Conservation (phyloP, 2,329 filamentous ascomycete species). For the Aspergillus intermedius region DNA sequence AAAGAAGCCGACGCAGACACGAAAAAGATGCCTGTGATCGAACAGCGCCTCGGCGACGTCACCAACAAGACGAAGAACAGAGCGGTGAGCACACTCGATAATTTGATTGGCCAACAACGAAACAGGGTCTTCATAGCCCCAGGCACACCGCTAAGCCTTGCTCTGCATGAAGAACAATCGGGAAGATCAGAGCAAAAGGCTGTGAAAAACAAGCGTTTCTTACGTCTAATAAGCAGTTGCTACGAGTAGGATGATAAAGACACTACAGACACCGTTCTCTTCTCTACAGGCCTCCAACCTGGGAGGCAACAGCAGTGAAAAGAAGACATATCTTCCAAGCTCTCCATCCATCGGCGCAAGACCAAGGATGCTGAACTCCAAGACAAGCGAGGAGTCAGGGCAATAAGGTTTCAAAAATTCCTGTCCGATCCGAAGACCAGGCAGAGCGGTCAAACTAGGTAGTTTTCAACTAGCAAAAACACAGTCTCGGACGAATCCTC, state of each 20-base stretch:
- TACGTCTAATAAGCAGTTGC: neutral
- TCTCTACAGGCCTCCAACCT: slow-evolving; percentile 33
- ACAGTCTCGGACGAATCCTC: slow-evolving; percentile 81
- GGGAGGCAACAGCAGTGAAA: slow-evolving; percentile 33
- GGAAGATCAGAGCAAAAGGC: neutral
- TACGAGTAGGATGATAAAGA: too few species aligned
- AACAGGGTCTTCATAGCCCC: too few species aligned
- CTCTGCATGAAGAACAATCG: neutral
- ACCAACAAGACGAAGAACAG: slow-evolving; percentile 1
- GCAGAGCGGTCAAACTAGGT: slow-evolving; percentile 68
- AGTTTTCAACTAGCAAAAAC: slow-evolving; percentile 92
- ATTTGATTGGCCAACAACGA: too few species aligned
- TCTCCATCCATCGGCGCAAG: neutral
- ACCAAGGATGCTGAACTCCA: neutral
- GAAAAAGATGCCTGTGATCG: neutral
- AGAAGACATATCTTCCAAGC: slow-evolving; percentile 23
- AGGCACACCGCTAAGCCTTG: too few species aligned
- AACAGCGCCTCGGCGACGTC: slow-evolving; percentile 15
- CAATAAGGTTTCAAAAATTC: slow-evolving; percentile 65
- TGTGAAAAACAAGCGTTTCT: neutral
- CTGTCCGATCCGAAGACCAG: slow-evolving; percentile 63
- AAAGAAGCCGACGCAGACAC: neutral
- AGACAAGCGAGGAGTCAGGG: slow-evolving; percentile 16
- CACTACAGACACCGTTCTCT: slow-evolving; percentile 14
- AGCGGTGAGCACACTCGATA: neutral